Conservation (phyloP, 1,284 basidiomycete species). For the Schizophyllum amplum region DNA sequence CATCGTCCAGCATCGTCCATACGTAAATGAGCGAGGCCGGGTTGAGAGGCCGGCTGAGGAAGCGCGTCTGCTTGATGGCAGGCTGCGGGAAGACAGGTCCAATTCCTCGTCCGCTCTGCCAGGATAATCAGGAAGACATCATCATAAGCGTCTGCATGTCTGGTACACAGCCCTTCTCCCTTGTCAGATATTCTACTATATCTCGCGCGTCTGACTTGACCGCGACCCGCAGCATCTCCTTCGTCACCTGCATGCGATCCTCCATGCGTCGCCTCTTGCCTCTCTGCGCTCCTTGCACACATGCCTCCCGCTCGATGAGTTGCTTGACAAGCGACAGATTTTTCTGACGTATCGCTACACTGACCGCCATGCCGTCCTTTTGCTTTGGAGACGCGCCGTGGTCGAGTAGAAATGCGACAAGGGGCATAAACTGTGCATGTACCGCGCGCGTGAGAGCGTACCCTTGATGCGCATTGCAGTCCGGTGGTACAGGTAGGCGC, state of each 20-base stretch:
- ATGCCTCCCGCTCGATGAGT: constrained; percentile 61
- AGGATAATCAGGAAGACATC: constrained; percentile 19
- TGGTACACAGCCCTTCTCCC: constrained; percentile 70
- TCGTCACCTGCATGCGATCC: constrained; percentile 51
- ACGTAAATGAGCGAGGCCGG: too few relatives aligned
- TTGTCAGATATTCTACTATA: constrained; percentile 65
- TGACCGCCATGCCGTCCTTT: constrained; percentile 57
- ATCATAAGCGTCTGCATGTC: constrained; percentile 58
- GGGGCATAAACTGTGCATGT: constrained; percentile 48
- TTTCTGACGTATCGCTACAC: constrained; percentile 64
- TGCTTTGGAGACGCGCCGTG: constrained; percentile 62
- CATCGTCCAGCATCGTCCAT: too few relatives aligned
- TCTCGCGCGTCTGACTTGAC: constrained; percentile 56
- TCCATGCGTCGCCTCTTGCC: constrained; percentile 44
- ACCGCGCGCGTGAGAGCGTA: constrained; percentile 77
- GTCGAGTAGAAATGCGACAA: constrained; percentile 62
- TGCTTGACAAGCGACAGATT: constrained; percentile 63
- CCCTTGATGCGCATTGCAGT: constrained; percentile 59
- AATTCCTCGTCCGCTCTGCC: too few relatives aligned
- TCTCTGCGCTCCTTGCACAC: constrained; percentile 13
- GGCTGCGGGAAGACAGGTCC: too few relatives aligned
- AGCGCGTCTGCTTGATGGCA: too few relatives aligned
- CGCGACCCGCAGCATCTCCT: constrained; percentile 55
- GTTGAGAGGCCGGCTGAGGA: too few relatives aligned
- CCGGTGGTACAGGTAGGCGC: constrained; percentile 27